Base-by-base conservation (phyloP, 352 stramenopile species). In the Phytopythium kandeliae region DNA sequence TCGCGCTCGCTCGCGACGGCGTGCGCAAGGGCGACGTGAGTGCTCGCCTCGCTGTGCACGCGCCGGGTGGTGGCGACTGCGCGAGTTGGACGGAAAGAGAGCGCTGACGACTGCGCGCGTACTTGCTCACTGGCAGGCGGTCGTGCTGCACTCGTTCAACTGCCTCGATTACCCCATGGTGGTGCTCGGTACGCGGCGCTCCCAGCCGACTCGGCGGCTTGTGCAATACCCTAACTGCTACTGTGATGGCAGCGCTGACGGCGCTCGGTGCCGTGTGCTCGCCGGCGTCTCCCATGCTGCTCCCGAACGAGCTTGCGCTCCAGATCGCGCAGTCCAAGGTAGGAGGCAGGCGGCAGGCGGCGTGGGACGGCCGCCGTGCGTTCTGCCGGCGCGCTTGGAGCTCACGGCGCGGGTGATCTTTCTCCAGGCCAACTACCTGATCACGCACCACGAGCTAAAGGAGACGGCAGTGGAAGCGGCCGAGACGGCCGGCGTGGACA, bases 91-190 rank as follows among this genome's bases (percentile, higher is more conserved):
- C n/a, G n/a, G n/a, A n/a, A n/a, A n/a, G n/a, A n/a, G n/a, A n/a
- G n/a, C n/a, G 31, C 9, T 26, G 31, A 46, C 31, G 17, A 21
- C 17, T n/a, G 19, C 21, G 40, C 11, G 21, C 30, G 10, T 46
- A 1, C 25, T 38, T 15, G n/a, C 9, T 11, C 3, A 1, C 13
- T 22, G 16, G 8, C 43, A 72, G 57, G 61, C 62, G 1, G 63
- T 85, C n/a, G 31, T 83, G 37, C 43, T 82, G 30, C 69, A 84
- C 48, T 70, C 67, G 41, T 62, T 75, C 55, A 86, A 86, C 58
- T 81, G 68, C 57, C 63, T 83, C 40, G 73, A 87, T 50, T 87
- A 74, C 43, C 71, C 74, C 9, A 67, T 82, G 49, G 59, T 85
- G 16, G 70, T 79, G 21, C 51, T 78, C 9, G 74, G 74, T 86